These are phyloP conservation scores for Mycena belliarum DNA, from an alignment of 768 basidiomycete genomes.

Conservation along the genomic window DNA sequence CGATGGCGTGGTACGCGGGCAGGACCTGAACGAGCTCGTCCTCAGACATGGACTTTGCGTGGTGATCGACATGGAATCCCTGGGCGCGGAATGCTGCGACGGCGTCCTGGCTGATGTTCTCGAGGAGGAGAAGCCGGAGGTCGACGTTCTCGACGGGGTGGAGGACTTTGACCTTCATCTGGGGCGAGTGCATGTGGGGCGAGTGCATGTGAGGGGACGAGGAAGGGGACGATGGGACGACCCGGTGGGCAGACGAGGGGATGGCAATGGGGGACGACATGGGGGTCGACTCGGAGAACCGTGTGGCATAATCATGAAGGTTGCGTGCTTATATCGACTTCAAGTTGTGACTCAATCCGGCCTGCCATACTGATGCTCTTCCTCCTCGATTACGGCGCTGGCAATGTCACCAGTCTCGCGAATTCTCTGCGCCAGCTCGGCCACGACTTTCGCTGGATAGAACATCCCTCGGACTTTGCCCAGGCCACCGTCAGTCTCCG, in stretches of 20 bases:
- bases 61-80: constrained; percentile 92
- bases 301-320: background rate
- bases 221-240: constrained; percentile 59
- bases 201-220: constrained; percentile 26
- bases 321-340: too few species aligned
- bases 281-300: constrained; percentile 14
- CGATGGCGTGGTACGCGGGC: constrained; percentile 86
- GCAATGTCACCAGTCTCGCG: constrained; percentile 91
- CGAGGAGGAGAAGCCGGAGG: constrained; percentile 81
- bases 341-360: background rate
- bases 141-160: constrained; percentile 84
- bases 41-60: constrained; percentile 83
- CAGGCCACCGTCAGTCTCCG: constrained; percentile 77
- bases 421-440: constrained; percentile 88
- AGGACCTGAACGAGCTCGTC: constrained; percentile 88
- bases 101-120: constrained; percentile 94
- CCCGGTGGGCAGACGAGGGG: constrained; percentile 32
- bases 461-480: constrained; percentile 75
- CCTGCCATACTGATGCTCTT: constrained; percentile 48
- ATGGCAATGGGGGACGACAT: constrained; percentile 57
- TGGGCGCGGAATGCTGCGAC: constrained; percentile 75
- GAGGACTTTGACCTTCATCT: constrained; percentile 57
- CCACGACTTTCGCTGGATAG: constrained; percentile 88
- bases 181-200: constrained; percentile 9
- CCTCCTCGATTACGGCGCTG: constrained; percentile 96